phyloP scores from a whole-genome alignment of 1,284 basidiomycete species.

The Ceratobasidium theobromae region DNA sequence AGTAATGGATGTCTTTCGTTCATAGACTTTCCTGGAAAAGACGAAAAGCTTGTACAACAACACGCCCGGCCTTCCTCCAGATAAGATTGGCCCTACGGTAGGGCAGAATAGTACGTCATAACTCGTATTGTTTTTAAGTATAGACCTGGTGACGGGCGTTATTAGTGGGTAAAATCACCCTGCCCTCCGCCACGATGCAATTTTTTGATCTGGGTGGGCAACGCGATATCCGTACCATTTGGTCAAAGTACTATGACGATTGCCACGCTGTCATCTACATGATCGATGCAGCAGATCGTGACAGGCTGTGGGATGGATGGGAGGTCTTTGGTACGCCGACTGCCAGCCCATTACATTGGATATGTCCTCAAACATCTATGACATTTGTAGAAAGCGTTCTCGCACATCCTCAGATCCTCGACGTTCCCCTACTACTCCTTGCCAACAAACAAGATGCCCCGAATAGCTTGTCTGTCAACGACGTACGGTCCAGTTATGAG shows the following conservation, averaged over 20 bases:
- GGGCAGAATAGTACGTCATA: conserved; percentile 89
- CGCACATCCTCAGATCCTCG: conserved; percentile 80
- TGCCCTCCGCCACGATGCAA: conserved; percentile 88
- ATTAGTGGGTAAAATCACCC: conserved; percentile 87
- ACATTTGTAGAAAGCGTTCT: conserved; percentile 78
- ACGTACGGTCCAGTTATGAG: conserved; percentile 87
- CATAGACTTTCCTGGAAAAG: conserved; percentile 83
- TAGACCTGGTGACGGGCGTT: no score
- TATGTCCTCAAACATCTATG: neutral
- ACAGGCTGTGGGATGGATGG: conserved; percentile 86
- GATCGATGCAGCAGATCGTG: conserved; percentile 85
- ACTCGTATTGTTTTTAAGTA: no score
- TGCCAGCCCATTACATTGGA: neutral
- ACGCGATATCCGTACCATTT: conserved; percentile 86
- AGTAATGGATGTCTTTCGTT: conserved; percentile 20
- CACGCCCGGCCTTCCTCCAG: conserved; percentile 76
- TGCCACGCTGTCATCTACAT: conserved; percentile 93
- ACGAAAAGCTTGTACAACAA: conserved; percentile 91
- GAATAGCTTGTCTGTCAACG: conserved; percentile 76
- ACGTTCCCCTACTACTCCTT: conserved; percentile 81
- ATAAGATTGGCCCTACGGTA: conserved; percentile 91
- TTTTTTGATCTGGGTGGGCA: conserved; percentile 96
- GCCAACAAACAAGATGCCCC: conserved; percentile 92
- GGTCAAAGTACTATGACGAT: conserved; percentile 91
- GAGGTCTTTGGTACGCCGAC: conserved; percentile 80